Evolutionary conservation across 1,284 basidiomycete genomes (phyloP).

Genomic region (Wallemia hederae): DNA sequence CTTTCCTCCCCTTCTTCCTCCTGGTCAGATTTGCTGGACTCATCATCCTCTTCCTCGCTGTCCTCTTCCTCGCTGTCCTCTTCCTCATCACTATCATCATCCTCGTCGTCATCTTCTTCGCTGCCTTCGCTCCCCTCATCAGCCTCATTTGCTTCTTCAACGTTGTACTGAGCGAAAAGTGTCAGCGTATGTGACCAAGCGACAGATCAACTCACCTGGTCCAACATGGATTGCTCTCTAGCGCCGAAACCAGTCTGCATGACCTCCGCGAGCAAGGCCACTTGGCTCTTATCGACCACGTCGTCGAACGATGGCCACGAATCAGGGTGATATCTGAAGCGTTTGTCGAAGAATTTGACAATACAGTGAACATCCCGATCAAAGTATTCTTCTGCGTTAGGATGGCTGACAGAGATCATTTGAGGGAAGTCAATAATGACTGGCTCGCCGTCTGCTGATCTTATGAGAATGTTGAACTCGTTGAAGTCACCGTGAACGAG

Average conservation of each 20-base stretch:
- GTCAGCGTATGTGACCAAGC: slow-evolving; percentile 5
- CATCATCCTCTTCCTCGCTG: slow-evolving; percentile 7
- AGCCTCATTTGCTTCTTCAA: slow-evolving; percentile 12
- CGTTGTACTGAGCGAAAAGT: slow-evolving; percentile 20
- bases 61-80: slow-evolving; percentile 4
- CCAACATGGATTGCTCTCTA: slow-evolving; percentile 47
- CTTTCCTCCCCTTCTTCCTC: slow-evolving; percentile 1
- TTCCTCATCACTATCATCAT: slow-evolving; percentile 10
- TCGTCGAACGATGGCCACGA: slow-evolving; percentile 59
- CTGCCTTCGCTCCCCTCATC: slow-evolving; percentile 16
- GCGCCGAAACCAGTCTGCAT: slow-evolving; percentile 70
- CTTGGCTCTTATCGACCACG: slow-evolving; percentile 24
- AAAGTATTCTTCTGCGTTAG: slow-evolving; percentile 97
- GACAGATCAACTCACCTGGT: slow-evolving; percentile 30
- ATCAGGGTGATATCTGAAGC: slow-evolving; percentile 74
- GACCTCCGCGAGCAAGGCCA: slow-evolving; percentile 59
- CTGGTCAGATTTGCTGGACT: slow-evolving; percentile 2
- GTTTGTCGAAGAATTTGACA: slow-evolving; percentile 62
- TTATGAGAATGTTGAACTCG: slow-evolving; percentile 94
- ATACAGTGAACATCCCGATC: slow-evolving; percentile 95
- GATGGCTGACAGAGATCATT: slow-evolving; percentile 92
- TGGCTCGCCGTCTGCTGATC: slow-evolving; percentile 46
- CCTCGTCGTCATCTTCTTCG: slow-evolving; percentile 14
- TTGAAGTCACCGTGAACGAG: slow-evolving; percentile 98
- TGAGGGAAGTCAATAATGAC: slow-evolving; percentile 96